Conservation (phyloP, 1,139 yeast species). For the Candida glucosophila region DNA sequence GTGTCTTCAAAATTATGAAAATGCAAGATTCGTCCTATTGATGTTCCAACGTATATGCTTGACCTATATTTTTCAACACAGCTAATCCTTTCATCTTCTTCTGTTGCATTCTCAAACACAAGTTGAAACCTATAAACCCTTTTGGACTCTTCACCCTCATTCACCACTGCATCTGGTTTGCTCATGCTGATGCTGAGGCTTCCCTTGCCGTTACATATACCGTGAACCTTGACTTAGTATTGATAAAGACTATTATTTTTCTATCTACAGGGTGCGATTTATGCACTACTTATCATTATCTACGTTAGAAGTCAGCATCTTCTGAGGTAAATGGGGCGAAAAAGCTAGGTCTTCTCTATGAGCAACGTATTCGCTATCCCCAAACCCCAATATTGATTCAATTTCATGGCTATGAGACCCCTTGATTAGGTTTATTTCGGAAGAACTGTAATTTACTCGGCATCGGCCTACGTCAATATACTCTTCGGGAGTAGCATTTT, state of each 20-base stretch:
- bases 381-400: constrained; percentile 67
- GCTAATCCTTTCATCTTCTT: constrained; percentile 16
- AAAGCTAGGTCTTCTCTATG: constrained; percentile 90
- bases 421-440: constrained; percentile 69
- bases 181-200: too few species aligned
- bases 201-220: too few species aligned
- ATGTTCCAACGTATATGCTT: constrained; percentile 72
- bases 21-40: constrained; percentile 63
- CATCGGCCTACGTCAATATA: constrained; percentile 72
- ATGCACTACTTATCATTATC: too few species aligned
- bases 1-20: constrained; percentile 58
- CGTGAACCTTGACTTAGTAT: too few species aligned
- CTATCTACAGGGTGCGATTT: too few species aligned
- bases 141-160: too few species aligned
- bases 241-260: too few species aligned
- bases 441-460: constrained; percentile 77
- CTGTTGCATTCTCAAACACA: not conserved
- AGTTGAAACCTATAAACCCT: too few species aligned
- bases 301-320: too few species aligned
- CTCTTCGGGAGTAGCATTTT: constrained; percentile 28
- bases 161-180: too few species aligned
- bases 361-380: constrained; percentile 88
- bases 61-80: constrained; percentile 49
- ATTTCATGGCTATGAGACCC: constrained; percentile 77
- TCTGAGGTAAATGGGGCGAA: constrained; percentile 41